phyloP scores from a whole-genome alignment of 2,329 filamentous ascomycete genomes.

The Helotiales sp. region DNA sequence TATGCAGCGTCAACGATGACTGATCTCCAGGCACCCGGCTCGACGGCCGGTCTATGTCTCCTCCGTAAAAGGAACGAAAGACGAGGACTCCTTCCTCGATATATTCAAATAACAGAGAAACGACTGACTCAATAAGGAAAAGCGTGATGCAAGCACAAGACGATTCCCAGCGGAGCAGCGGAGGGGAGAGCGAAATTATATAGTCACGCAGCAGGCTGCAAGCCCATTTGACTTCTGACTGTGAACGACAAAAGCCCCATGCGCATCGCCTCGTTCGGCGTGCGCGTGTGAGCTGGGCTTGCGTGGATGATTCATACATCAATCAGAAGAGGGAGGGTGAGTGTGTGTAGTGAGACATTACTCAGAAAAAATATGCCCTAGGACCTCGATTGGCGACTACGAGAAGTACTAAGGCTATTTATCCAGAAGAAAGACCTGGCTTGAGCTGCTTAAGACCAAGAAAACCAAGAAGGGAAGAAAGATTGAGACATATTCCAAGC shows the following conservation, averaged over 20 bases:
- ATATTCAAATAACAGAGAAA: not conserved
- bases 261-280: conserved; percentile 27
- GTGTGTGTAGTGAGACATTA: too few relatives aligned
- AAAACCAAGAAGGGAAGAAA: too few relatives aligned
- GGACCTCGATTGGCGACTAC: too few relatives aligned
- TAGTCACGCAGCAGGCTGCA: conserved; percentile 28
- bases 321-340: too few relatives aligned
- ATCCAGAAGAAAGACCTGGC: too few relatives aligned
- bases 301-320: conserved; percentile 31
- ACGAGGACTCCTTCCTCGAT: not conserved
- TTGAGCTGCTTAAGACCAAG: too few relatives aligned
- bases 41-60: conserved; percentile 34
- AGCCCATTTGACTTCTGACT: too few relatives aligned
- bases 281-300: conserved; percentile 23
- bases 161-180: conserved; percentile 17
- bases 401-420: too few relatives aligned
- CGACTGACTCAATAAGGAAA: conserved; percentile 1
- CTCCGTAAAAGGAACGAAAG: not conserved
- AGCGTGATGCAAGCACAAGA: conserved; percentile 8
- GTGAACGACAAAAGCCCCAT: conserved; percentile 13
- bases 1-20: too few relatives aligned
- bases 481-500: too few relatives aligned
- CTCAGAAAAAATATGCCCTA: too few relatives aligned
- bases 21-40: conserved; percentile 33
- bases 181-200: conserved; percentile 18